Conservation (phyloP, 2,329 filamentous ascomycete species). For the Phyllosticta paracitricarpa region DNA sequence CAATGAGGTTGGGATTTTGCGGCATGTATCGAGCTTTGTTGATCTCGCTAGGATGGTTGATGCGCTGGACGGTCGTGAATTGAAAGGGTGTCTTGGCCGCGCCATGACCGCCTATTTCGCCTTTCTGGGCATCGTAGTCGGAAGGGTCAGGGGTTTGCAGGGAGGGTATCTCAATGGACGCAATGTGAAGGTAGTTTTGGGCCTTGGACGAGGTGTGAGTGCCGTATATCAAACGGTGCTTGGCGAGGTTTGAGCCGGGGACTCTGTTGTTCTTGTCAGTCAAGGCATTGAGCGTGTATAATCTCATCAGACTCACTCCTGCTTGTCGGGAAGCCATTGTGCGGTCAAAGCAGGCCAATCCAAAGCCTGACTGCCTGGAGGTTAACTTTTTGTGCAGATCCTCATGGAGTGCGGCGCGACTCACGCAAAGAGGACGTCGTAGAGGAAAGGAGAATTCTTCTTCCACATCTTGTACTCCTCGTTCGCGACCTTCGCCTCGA, state of each 20-base stretch:
- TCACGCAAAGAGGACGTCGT: constrained; percentile 88
- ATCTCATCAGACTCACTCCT: constrained; percentile 46
- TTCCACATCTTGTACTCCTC: constrained; percentile 99
- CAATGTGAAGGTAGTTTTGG: constrained; percentile 89
- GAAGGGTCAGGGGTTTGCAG: constrained; percentile 59
- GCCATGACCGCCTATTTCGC: constrained; percentile 89
- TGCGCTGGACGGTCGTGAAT: constrained; percentile 89
- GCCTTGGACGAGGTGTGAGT: constrained; percentile 85
- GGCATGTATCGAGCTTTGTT: constrained; percentile 98
- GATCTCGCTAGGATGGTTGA: constrained; percentile 91
- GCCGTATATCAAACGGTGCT: constrained; percentile 82
- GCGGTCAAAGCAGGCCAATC: constrained; percentile 97
- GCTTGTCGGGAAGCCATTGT: constrained; percentile 95
- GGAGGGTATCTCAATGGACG: constrained; percentile 86
- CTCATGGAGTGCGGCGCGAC: background rate
- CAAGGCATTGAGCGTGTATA: background rate
- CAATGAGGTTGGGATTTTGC: constrained; percentile 93
- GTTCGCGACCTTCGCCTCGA: constrained; percentile 83
- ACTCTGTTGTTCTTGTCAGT: constrained; percentile 15
- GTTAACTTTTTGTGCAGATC: background rate
- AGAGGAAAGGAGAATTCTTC: constrained; percentile 97
- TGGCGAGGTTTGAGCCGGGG: constrained; percentile 75
- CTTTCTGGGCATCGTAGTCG: constrained; percentile 84
- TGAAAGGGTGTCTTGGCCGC: constrained; percentile 67
- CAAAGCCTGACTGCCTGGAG: constrained; percentile 59